Evolutionary conservation across 805 yeast genomes (phyloP).

Genomic region (baker's yeast (Saccharomyces cerevisiae)): DNA sequence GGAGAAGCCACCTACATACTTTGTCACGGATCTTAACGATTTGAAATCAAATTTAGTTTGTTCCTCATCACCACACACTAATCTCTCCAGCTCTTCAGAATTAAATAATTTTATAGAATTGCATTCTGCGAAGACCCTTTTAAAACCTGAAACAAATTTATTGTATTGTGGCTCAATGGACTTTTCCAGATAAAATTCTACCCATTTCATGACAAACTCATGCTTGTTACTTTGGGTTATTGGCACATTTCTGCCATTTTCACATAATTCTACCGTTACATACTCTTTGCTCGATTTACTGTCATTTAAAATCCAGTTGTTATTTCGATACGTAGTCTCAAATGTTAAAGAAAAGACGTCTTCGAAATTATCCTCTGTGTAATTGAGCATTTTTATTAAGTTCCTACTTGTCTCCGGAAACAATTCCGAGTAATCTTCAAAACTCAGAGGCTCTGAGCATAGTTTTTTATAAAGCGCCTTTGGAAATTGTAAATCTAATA

Average conservation of each 20-base stretch:
- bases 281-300: constrained; percentile 7
- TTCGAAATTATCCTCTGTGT: constrained; percentile 38
- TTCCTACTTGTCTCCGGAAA: constrained; percentile 60
- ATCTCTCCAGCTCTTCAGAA: constrained; percentile 71
- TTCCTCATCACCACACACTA: constrained; percentile 71
- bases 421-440: constrained; percentile 59
- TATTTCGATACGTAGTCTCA: constrained; percentile 46
- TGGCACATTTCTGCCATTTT: constrained; percentile 44
- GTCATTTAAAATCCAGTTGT: neutral
- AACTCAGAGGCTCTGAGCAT: constrained; percentile 42
- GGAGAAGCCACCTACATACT: constrained; percentile 57
- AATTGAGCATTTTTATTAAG: constrained; percentile 39
- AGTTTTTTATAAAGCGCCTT: constrained; percentile 67
- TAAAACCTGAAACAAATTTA: constrained; percentile 64
- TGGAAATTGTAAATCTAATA: constrained; percentile 74
- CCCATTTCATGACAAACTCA: constrained; percentile 55
- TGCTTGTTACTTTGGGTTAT: constrained; percentile 56
- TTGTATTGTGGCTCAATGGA: constrained; percentile 45
- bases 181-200: constrained; percentile 50
- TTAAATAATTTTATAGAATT: constrained; percentile 72
- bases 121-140: constrained; percentile 61
- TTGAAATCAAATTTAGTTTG: constrained; percentile 45
- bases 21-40: constrained; percentile 61
- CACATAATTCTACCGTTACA: constrained; percentile 43
- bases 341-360: constrained; percentile 48